phyloP scores from a whole-genome alignment of 345 rosid species.

The Acer campestre region DNA sequence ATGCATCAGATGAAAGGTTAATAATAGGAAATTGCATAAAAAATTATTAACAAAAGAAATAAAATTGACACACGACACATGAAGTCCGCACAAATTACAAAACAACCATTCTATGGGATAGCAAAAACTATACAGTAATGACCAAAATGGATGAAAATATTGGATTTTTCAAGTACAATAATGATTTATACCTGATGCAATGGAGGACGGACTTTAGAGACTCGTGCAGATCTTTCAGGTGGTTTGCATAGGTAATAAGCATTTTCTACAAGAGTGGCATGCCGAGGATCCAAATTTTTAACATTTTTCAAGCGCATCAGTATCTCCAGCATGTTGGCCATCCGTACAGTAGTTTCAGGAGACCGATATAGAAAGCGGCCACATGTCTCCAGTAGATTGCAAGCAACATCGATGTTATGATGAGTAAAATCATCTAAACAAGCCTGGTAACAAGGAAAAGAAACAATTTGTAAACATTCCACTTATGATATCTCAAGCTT shows the following conservation, averaged over 20 bases:
- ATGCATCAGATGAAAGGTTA: neutral
- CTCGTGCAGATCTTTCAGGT: constrained; percentile 96
- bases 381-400: constrained; percentile 98
- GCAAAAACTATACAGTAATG: neutral
- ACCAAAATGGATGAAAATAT: neutral
- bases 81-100: neutral
- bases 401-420: constrained; percentile 98
- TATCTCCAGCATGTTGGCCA: constrained; percentile 98
- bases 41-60: neutral
- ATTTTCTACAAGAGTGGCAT: constrained; percentile 97
- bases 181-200: constrained; percentile 70
- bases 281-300: constrained; percentile 98
- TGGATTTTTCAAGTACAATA: neutral
- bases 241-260: constrained; percentile 99
- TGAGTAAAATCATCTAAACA: constrained; percentile 99
- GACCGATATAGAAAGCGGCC: constrained; percentile 99
- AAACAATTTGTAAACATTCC: constrained; percentile 3
- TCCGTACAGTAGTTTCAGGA: constrained; percentile 90
- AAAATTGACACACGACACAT: neutral
- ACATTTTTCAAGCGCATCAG: constrained; percentile 99
- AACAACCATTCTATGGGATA: neutral
- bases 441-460: constrained; percentile 50
- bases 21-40: neutral
- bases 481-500: neutral
- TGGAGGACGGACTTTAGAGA: constrained; percentile 91